Evolutionary conservation across 2,329 filamentous ascomycete species (phyloP).

Genomic region (Colletotrichum spaethianum): DNA sequence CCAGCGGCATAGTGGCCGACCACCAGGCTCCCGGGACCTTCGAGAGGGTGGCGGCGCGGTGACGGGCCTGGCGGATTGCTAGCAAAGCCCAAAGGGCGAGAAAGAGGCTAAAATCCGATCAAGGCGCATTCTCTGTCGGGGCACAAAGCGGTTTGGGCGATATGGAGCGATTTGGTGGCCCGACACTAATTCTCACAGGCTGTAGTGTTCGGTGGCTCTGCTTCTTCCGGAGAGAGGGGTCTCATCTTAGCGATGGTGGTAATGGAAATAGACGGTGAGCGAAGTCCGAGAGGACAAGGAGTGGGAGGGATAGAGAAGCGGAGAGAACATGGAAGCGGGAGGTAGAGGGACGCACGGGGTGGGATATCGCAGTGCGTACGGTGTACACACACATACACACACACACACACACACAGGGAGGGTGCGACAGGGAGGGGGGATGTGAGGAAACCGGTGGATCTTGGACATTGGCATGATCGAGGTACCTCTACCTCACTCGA

Average conservation of each 20-base stretch:
- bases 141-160: conserved; percentile 15
- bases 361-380: conserved; percentile 5
- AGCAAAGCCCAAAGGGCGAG: neutral
- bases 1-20: neutral
- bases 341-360: neutral
- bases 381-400: neutral
- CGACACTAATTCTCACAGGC: conserved; percentile 6
- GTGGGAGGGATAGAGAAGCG: neutral
- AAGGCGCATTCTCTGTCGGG: conserved; percentile 12
- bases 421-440: conserved; percentile 3
- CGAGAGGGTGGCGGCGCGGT: conserved; percentile 8
- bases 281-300: conserved; percentile 6
- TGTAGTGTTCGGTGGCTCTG: neutral
- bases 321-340: conserved; percentile 5
- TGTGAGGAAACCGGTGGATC: conserved; percentile 20
- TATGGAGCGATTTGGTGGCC: conserved; percentile 20
- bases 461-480: neutral
- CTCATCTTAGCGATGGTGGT: conserved; percentile 8
- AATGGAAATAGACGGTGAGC: conserved; percentile 14
- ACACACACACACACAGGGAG: conserved; percentile 6
- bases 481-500: conserved; percentile 32
- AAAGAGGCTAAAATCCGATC: conserved; percentile 7
- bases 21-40: conserved; percentile 18
- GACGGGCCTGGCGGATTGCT: neutral
- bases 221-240: neutral